Evolutionary conservation across 176 grass and related monocot species (phyloP), one percentile per base, ranked within the genome.

Genomic region (Ensete ventricosum): DNA sequence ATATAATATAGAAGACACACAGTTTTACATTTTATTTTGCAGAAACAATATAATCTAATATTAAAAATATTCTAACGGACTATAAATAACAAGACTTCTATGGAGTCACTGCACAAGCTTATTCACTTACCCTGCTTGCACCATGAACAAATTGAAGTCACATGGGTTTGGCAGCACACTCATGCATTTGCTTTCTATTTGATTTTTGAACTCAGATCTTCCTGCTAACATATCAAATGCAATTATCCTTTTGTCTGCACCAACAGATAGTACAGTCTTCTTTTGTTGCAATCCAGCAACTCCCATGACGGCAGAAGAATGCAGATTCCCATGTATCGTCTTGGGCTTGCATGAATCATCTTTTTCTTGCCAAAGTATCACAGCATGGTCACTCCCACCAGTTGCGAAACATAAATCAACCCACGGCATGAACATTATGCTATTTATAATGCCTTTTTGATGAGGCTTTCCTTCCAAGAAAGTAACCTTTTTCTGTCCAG

Each of bases 81-180:
- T 9, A 14, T 7, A 50, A 50, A 2, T 9, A 19, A 70, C 1
- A 19, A 7, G 6, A 43, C 2, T 19, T 11, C 19, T 9, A 50
- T 17, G 14, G 5, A 70, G 25, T 16, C 58, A 70, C n/a, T 53
- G 17, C 19, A 82, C 74, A 81, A 83, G 73, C n/a, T 78, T 34
- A 75, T 73, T 74, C 69, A 86, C 90, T 91, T 91, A 94, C 95
- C 80, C 95, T 79, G 95, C 84, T 74, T 99, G 95, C 17, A 99
- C 95, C 90, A 99, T 89, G 55, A 88, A 99, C 74, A 99, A 79
- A 79, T 99, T 99, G 80, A 91, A 94, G 79, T 99, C 95, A 0
- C 74, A 84, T 2, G 90, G 95, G 79, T 99, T 99, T 78, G 82
- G 81, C 53, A 94, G 73, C 14, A 99, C 76, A 2, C 95, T 99